Conservation (phyloP, 441 rosid genomes). For the Aquilaria agallochum region DNA sequence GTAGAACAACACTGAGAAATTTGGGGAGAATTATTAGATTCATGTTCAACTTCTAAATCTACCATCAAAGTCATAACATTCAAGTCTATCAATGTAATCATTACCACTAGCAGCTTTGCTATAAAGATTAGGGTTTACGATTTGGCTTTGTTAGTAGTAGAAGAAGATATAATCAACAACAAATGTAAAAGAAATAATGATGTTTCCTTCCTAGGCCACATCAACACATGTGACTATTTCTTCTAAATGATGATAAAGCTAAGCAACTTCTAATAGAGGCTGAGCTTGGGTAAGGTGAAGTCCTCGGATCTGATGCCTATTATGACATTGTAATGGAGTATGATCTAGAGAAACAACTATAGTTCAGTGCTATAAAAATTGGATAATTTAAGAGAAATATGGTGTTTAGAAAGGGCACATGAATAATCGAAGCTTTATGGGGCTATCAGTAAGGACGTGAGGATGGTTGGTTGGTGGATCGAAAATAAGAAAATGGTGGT, state of each 20-base stretch:
- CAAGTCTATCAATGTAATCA: slow-evolving; percentile 42
- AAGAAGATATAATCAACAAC: not conserved
- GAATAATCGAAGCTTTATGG: slow-evolving; percentile 67
- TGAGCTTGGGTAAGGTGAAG: slow-evolving; percentile 41
- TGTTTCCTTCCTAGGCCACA: slow-evolving; percentile 34
- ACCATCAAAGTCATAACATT: slow-evolving; percentile 63
- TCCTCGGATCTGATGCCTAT: slow-evolving; percentile 75
- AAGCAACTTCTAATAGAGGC: slow-evolving; percentile 71
- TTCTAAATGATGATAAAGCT: slow-evolving; percentile 86
- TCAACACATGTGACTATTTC: slow-evolving; percentile 42
- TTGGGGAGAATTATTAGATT: no score
- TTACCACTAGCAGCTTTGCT: slow-evolving; percentile 84
- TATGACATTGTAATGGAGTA: slow-evolving; percentile 88
- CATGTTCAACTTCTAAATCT: no score
- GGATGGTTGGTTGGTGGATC: slow-evolving; percentile 78
- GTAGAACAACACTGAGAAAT: no score
- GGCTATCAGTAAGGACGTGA: slow-evolving; percentile 68
- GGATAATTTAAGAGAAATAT: slow-evolving; percentile 20
- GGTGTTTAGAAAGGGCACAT: slow-evolving; percentile 66
- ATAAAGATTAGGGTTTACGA: slow-evolving; percentile 67
- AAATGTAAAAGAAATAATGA: not conserved
- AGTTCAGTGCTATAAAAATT: slow-evolving; percentile 62
- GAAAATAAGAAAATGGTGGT: slow-evolving; percentile 67
- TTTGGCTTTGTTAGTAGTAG: slow-evolving; percentile 33
- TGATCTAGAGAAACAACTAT: slow-evolving; percentile 50